A percentile compares a stretch with the other conserved stretches of the same genome.
phyloP scores from a whole-genome alignment of 2,329 filamentous ascomycete species.

The Aspergillus fructus region DNA sequence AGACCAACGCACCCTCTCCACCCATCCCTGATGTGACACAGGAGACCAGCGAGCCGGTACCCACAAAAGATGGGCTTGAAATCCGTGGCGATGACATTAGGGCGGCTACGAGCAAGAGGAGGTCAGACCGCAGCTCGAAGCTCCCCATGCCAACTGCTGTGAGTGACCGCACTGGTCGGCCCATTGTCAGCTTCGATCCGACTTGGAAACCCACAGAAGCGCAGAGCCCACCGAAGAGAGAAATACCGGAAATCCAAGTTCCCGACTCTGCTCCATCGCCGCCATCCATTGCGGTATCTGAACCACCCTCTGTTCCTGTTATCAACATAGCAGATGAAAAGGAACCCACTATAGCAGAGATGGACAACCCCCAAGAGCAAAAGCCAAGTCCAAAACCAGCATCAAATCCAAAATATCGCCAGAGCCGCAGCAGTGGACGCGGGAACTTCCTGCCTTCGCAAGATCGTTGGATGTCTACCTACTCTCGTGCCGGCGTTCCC shows the following conservation, averaged over 20 bases:
- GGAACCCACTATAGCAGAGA: conserved; percentile 39
- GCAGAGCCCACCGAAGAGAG: conserved; percentile 25
- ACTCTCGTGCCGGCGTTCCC: conserved; percentile 50
- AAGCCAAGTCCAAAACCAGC: conserved; percentile 16
- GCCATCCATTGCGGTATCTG: conserved; percentile 36
- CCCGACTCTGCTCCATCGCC: conserved; percentile 50
- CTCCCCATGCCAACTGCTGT: conserved; percentile 87
- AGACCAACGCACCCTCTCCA: conserved; percentile 57
- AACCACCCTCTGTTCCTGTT: conserved; percentile 40
- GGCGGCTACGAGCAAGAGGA: conserved; percentile 85
- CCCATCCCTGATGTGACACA: conserved; percentile 21
- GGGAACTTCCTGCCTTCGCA: conserved; percentile 38
- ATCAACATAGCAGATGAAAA: conserved; percentile 54
- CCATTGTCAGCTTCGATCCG: conserved; percentile 94
- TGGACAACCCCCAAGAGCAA: conserved; percentile 19
- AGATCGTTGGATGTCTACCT: conserved; percentile 37
- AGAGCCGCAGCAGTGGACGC: conserved; percentile 27
- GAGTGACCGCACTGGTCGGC: conserved; percentile 83
- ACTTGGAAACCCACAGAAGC: conserved; percentile 67
- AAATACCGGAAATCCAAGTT: conserved; percentile 25
- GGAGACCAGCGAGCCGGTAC: conserved; percentile 47
- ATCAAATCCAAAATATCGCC: conserved; percentile 17
- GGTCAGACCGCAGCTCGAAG: conserved; percentile 84
- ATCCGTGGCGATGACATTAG: conserved; percentile 84
- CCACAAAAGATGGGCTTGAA: conserved; percentile 75